These are phyloP conservation scores for Lachancea sp. DNA, from an alignment of 805 yeast genomes.

Conservation along the genomic window DNA sequence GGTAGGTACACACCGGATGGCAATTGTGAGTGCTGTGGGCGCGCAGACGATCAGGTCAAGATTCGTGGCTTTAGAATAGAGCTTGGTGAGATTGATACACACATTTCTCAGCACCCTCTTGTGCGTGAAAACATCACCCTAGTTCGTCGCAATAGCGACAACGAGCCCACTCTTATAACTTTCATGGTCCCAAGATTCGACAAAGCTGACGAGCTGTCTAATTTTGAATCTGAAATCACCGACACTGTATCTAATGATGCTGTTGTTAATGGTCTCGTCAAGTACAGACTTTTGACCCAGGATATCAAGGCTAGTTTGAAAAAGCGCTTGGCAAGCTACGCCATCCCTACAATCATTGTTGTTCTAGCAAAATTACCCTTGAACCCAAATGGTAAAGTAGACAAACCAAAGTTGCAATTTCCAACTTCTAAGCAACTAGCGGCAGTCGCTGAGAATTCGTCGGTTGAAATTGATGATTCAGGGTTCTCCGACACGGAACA, in stretches of 20 bases:
- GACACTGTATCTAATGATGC: constrained; percentile 45
- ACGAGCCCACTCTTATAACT: constrained; percentile 86
- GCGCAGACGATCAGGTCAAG: constrained; percentile 98
- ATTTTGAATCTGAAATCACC: constrained; percentile 39
- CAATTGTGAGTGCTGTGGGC: constrained; percentile 94
- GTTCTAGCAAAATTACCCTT: constrained; percentile 82
- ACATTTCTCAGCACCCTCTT: constrained; percentile 84
- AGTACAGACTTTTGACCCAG: constrained; percentile 68
- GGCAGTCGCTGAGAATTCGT: constrained; percentile 53
- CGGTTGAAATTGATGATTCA: constrained; percentile 39
- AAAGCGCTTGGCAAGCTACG: constrained; percentile 85
- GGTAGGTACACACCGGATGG: constrained; percentile 97
- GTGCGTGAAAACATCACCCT: constrained; percentile 91
- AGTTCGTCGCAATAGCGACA: constrained; percentile 85
- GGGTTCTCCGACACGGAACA: constrained; percentile 60
- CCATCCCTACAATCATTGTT: constrained; percentile 86
- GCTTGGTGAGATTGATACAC: constrained; percentile 96
- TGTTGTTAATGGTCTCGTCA: constrained; percentile 71
- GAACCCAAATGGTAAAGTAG: constrained; percentile 97
- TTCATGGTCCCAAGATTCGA: constrained; percentile 80
- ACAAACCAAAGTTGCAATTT: constrained; percentile 93
- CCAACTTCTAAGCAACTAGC: constrained; percentile 85
- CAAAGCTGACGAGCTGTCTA: constrained; percentile 40
- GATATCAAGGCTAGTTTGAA: constrained; percentile 77
- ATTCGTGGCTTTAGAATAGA: constrained; percentile 98